Evolutionary conservation across 352 stramenopile species (phyloP), one percentile per base, ranked within the genome.

Genomic region (Phytophthora constricta): DNA sequence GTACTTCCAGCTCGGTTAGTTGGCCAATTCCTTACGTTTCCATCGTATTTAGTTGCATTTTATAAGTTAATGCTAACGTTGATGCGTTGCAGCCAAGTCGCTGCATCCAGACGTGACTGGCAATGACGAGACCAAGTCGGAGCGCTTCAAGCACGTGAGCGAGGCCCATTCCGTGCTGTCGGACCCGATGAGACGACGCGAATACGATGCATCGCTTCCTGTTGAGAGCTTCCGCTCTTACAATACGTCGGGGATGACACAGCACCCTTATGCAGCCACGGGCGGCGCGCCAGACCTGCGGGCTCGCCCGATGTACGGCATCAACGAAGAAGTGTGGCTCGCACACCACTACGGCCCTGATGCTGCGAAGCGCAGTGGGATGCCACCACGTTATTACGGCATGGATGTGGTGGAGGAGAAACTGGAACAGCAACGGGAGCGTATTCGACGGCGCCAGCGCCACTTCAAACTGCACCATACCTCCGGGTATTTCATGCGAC

Each of bases 81-180:
- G 9, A 25, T 3, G 1, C 43, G 9, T 39, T 63, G 19, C 57
- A 89, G 87, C 88, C 46, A 93, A 93, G 68, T 79, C 80, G 23
- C 74, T 96, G 60, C 88, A 95, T 84, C 88, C 88, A n/a, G 88
- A 96, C 53, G 86, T 91, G 31, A 96, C 84, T 1, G 85, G 84
- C 48, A 93, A 94, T 58, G 88, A 96, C 45, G 55, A 74, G 55
- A 79, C 78, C 51, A 95, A 95, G 68, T 84, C 88, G 1, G 84
- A 93, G 70, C 80, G 84, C n/a, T 96, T 96, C 62, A 94, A 95
- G 72, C 70, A 86, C 58, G 86, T 95, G 51, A 92, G 70, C 53
- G 86, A 94, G 50, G 88, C 88, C 7, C 81, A 96, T 68, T 72
- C 84, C 1, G 76, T 95, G 53, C 82, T 96, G 25, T 91, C 88